Conservation (phyloP, 495 filamentous ascomycete species). For the Bacidia gigantensis region DNA sequence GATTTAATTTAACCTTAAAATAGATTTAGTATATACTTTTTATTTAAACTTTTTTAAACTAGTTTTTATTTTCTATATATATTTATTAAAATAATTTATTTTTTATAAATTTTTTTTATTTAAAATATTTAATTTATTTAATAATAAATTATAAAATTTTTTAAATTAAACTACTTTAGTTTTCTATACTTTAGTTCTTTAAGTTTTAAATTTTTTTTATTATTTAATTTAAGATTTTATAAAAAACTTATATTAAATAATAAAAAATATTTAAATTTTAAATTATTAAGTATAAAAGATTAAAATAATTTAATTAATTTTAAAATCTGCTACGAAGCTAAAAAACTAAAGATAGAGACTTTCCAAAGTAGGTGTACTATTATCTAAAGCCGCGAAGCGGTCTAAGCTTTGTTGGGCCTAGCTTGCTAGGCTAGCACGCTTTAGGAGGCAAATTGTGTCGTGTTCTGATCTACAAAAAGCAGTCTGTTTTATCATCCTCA, state of each 20-base stretch:
- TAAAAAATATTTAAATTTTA: background rate
- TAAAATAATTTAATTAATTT: background rate
- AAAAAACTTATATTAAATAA: background rate
- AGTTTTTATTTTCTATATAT: too few relatives aligned
- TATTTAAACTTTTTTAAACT: too few relatives aligned
- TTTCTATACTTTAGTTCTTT: background rate
- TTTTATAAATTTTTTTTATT: background rate
- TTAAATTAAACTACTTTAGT: background rate
- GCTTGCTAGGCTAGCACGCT: conserved; percentile 4
- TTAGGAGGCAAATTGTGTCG: too few relatives aligned
- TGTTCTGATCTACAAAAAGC: too few relatives aligned
- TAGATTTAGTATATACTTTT: too few relatives aligned
- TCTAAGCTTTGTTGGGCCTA: background rate
- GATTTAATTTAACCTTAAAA: too few relatives aligned
- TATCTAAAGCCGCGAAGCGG: background rate
- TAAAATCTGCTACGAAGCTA: background rate
- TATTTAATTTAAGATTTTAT: background rate
- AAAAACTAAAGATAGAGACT: background rate
- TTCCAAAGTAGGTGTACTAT: background rate
- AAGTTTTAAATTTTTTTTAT: background rate
- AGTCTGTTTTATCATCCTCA: background rate
- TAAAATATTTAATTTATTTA: background rate
- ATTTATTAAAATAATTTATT: too few relatives aligned
- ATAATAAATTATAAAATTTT: background rate
- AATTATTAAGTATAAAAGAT: background rate